Evolutionary conservation across 31 red algal genomes (phyloP).

Genomic region (Asparagopsis taxiformis): DNA sequence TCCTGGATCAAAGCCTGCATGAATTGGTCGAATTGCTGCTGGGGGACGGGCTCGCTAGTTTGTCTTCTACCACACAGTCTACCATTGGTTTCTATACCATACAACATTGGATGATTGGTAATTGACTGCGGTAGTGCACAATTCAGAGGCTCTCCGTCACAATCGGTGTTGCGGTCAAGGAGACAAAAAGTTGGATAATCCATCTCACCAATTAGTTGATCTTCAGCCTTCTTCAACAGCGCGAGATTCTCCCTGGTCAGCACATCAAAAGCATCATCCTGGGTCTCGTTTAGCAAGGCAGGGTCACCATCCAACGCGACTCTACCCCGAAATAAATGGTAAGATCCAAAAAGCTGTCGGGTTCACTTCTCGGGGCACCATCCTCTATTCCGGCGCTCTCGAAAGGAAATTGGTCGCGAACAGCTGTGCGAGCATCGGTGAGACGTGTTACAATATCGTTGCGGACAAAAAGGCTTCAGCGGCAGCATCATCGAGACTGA

Average conservation of each 20-base stretch:
- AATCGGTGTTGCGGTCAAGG: conserved; percentile 19
- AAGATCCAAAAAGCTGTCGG: not conserved
- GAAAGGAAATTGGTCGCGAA: conserved; percentile 14
- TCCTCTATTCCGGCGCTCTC: not conserved
- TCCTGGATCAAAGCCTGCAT: not conserved
- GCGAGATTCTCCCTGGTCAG: conserved; percentile 32
- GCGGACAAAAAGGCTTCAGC: conserved; percentile 30
- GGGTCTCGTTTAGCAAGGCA: not conserved
- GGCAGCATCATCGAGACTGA: conserved; percentile 14
- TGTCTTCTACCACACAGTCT: conserved; percentile 9
- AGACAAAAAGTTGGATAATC: conserved; percentile 29
- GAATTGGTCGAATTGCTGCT: conserved; percentile 1
- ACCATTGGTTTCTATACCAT: not conserved
- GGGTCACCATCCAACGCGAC: not conserved
- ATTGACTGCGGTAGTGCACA: conserved; percentile 14
- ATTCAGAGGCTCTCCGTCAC: not conserved
- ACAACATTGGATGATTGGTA: conserved; percentile 14
- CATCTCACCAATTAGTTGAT: not conserved
- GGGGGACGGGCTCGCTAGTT: conserved; percentile 5
- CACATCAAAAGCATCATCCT: conserved; percentile 12
- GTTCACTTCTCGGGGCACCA: not conserved
- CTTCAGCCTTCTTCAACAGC: conserved; percentile 27
- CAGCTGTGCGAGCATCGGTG: conserved; percentile 29
- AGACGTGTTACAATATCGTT: conserved; percentile 25
- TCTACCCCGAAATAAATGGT: conserved; percentile 22